Evolutionary conservation across 352 stramenopile species (phyloP), one percentile per base, ranked within the genome.

Genomic region (Phytophthora parvispora): DNA sequence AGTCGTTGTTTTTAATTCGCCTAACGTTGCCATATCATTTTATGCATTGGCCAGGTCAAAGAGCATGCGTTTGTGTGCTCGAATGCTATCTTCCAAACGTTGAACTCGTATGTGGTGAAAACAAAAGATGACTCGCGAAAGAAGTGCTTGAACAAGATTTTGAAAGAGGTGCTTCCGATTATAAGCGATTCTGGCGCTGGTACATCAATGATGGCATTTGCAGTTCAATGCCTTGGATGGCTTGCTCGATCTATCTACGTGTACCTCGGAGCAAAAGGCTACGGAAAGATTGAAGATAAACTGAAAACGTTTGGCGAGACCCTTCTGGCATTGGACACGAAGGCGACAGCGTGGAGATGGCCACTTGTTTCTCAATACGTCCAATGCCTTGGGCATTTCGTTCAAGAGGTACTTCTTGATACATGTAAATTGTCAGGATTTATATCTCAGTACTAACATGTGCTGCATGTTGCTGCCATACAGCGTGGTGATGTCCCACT

Each of bases 281-380:
- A 88, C 42, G 10, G 68, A 4, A 94, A 94, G 56, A 92, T 96
- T 27, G 83, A 94, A 69, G 75, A 82, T 7, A 80, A 78, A n/a
- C 59, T 96, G 29, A 81, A 78, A 53, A 83, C 75, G 42, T 93
- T 87, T 69, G 85, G 88, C 16, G 88, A 96, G 38, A 87, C 80
- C 13, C 28, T 96, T 8, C 68, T 96, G 27, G 86, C 84, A 27
- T 51, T 93, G 27, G 74, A 86, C 34, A 71, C 80, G 18, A 79
- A 81, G 43, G 28, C 74, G 20, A 89, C 77, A 22, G 84, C 78
- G 24, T 83, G 70, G 60, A 88, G 69, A 36, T 96, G 81, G 85
- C 79, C 75, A 9, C 76, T 86, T 20, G 80, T 82, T 61, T 91
- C 74, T 9, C 74, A 80, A 22, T 90, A 79, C 60, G 64, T 89